Percentiles rank a stretch among this genome's conserved stretches.
phyloP scores from a whole-genome alignment of 345 rosid species.

The Triadica sebifera region DNA sequence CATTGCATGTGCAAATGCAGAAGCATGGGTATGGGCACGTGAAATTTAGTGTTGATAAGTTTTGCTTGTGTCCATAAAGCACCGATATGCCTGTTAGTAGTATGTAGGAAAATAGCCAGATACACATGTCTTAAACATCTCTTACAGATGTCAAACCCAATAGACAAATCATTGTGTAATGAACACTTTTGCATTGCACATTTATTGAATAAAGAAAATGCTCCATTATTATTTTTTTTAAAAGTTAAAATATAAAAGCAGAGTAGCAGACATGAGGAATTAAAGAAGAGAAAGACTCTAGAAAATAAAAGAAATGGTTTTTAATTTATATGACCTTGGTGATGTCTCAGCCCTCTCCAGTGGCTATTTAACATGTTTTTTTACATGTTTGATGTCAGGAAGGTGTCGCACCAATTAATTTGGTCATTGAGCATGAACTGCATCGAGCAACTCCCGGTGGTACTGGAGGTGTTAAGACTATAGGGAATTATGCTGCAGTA shows the following conservation, averaged over 20 bases:
- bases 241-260: no score
- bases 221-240: no score
- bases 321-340: background rate
- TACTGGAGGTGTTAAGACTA: constrained; percentile 91
- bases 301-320: no score
- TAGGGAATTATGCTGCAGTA: constrained; percentile 95
- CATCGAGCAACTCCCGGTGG: constrained; percentile 98
- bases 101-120: no score
- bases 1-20: background rate
- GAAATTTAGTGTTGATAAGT: background rate
- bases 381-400: constrained; percentile 50
- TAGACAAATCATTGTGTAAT: no score
- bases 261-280: background rate
- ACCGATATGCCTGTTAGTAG: no score
- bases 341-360: background rate
- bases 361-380: background rate
- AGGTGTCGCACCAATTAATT: constrained; percentile 69
- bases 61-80: no score
- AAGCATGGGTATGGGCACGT: background rate
- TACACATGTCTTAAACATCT: no score
- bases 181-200: no score
- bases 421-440: constrained; percentile 58
- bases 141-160: no score
- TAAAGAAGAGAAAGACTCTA: no score
- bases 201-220: no score